A percentile compares a stretch with the other conserved stretches of the same genome.
These are phyloP conservation scores for Xylaria cubensis DNA, from an alignment of 495 filamentous ascomycete species.

Conservation along the genomic window DNA sequence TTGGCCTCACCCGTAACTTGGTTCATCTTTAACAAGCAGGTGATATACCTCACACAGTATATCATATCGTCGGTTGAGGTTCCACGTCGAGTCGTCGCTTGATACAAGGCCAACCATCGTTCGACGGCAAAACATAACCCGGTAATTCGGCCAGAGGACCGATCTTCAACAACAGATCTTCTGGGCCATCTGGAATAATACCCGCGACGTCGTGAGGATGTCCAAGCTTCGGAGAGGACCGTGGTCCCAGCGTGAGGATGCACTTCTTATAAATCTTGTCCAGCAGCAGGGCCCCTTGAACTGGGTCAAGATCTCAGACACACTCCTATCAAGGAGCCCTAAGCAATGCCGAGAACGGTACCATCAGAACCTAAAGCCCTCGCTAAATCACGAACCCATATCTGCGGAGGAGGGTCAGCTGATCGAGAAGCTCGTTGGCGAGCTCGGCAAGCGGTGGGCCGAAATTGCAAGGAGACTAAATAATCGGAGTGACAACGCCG, in stretches of 20 bases:
- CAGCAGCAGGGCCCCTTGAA: slow-evolving; percentile 79
- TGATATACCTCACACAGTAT: background rate
- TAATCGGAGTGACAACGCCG: slow-evolving; percentile 94
- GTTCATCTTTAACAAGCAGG: background rate
- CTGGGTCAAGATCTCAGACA: slow-evolving; percentile 88
- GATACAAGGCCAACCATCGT: background rate
- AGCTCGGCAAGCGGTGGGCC: slow-evolving; percentile 92
- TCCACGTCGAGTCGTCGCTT: slow-evolving; percentile 3
- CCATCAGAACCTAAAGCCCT: slow-evolving; percentile 93
- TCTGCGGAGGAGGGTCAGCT: slow-evolving; percentile 82
- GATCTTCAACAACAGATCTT: background rate
- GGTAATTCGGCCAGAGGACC: background rate
- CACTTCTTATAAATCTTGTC: slow-evolving; percentile 73
- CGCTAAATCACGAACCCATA: slow-evolving; percentile 90
- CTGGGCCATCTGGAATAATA: background rate
- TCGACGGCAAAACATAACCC: background rate
- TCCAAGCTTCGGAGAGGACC: slow-evolving; percentile 67
- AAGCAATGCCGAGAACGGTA: slow-evolving; percentile 97
- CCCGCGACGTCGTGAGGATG: slow-evolving; percentile 63
- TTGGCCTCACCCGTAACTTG: background rate
- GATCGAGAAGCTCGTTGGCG: slow-evolving; percentile 81
- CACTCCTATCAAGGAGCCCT: slow-evolving; percentile 78
- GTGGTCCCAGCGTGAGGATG: slow-evolving; percentile 86
- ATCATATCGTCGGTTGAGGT: background rate
- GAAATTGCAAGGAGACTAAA: slow-evolving; percentile 87